Evolutionary conservation across 148 eudicot species (phyloP).

Genomic region (Rhododendron ovatum): DNA sequence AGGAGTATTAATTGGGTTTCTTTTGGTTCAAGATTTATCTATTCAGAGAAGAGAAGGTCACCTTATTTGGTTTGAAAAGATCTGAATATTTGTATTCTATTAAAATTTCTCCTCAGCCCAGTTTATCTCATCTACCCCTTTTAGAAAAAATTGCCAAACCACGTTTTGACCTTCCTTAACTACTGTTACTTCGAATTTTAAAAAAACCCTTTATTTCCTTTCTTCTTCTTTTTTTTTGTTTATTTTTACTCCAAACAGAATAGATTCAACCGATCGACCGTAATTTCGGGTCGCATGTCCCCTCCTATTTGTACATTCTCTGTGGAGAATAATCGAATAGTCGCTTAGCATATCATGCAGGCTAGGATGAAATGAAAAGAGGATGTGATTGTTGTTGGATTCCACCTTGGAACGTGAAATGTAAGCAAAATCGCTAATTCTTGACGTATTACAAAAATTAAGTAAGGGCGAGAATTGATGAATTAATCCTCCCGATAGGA

Average conservation of each 20-base stretch:
- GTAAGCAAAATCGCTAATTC: no score
- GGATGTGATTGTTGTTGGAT: no score
- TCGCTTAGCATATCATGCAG: no score
- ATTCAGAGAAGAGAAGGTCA: not conserved
- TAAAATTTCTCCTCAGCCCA: not conserved
- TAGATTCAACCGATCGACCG: not conserved
- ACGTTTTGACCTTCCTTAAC: not conserved
- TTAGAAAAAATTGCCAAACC: not conserved
- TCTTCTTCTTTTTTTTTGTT: no score
- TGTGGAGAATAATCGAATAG: no score
- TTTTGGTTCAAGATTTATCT: not conserved
- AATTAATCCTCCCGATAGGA: no score
- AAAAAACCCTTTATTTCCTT: no score
- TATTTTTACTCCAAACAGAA: not conserved
- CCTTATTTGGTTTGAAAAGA: slow-evolving; percentile 2
- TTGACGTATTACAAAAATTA: no score
- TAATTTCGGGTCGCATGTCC: not conserved
- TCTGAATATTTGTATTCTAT: not conserved
- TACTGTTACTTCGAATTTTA: no score
- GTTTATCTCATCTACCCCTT: not conserved
- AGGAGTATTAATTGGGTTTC: not conserved
- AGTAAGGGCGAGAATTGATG: no score
- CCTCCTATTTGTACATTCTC: not conserved
- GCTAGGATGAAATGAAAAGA: no score
- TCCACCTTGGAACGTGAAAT: no score